Base-by-base conservation (phyloP, 148 eudicot species). In the Rhododendron williamsianum region DNA sequence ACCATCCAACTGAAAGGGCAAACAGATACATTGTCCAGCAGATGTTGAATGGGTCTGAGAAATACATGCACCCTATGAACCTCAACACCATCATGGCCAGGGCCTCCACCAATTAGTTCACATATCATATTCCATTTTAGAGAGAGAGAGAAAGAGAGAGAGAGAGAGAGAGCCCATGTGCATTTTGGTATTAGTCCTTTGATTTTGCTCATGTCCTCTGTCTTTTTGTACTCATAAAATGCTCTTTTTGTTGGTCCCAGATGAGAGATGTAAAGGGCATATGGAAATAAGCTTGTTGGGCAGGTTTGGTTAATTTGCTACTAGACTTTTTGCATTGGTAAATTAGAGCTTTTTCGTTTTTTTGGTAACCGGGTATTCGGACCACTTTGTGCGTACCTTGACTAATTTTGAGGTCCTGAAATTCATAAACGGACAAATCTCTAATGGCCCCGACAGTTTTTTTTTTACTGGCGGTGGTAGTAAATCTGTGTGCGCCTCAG, bases 1-100 rank as follows among this genome's bases (percentile, higher is more conserved):
- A 90, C 72, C 98, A 95, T 82, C 98, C 98, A 0, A 88, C 97
- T 2, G 94, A 95, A 58, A 87, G 81, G 85, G 97, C 98, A 6
- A 92, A 90, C 46, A 85, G 91, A 81, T 78, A 85, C 23, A 91
- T 95, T 9, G 97, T 94, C 23, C 87, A 91, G 35, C 90, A 91
- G 27, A 94, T 95, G 85, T 54, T 93, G 83, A 85, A 82, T 38
- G 97, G 93, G 9, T 74, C 93, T 0, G 74, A 83, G 4, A 83
- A 91, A 45, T 92, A 92, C 84, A 95, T 95, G 97, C 76, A 81
- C 43, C 98, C 97, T 6, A 93, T 94, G 97, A 95, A 95, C 86
- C 89, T 95, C 51, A 94, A 92, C 88, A 88, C 95, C 81, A 90
- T 95, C 84, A 76, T 95, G 88, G 92, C 92, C 38, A 77, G 92